Percentiles rank a stretch among this genome's conserved stretches.
Conservation (phyloP, 306 rosid genomes). For the Malus sieversii region DNA sequence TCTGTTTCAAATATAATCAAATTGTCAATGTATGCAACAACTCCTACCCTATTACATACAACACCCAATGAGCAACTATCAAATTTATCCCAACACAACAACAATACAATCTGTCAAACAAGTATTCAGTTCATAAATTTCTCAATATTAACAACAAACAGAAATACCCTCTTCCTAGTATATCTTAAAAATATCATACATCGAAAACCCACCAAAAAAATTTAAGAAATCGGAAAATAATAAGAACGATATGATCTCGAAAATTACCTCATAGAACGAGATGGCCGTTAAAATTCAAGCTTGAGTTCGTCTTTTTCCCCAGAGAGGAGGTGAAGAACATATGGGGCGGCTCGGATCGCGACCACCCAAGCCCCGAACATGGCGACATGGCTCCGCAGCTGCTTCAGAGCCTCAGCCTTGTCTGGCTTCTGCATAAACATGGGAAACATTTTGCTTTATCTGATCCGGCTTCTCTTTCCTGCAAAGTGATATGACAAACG, state of each 20-base stretch:
- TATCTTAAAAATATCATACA: neutral
- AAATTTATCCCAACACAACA: neutral
- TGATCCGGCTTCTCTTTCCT: neutral
- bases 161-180: neutral
- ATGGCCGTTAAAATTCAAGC: slow-evolving; percentile 45
- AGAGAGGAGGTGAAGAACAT: slow-evolving; percentile 56
- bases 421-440: slow-evolving; percentile 95
- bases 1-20: neutral
- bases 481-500: neutral
- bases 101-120: neutral
- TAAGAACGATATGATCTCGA: neutral
- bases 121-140: neutral
- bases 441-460: slow-evolving; percentile 53
- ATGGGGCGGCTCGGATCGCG: slow-evolving; percentile 74
- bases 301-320: slow-evolving; percentile 73
- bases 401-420: slow-evolving; percentile 74
- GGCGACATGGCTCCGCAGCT: slow-evolving; percentile 68
- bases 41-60: neutral
- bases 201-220: neutral
- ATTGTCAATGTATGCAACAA: neutral
- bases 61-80: neutral
- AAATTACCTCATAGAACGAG: slow-evolving; percentile 19
- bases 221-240: neutral
- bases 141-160: neutral
- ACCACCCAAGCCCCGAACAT: slow-evolving; percentile 86